Conservation (phyloP, 148 eudicot genomes). For the Salicornia ramosissima region DNA sequence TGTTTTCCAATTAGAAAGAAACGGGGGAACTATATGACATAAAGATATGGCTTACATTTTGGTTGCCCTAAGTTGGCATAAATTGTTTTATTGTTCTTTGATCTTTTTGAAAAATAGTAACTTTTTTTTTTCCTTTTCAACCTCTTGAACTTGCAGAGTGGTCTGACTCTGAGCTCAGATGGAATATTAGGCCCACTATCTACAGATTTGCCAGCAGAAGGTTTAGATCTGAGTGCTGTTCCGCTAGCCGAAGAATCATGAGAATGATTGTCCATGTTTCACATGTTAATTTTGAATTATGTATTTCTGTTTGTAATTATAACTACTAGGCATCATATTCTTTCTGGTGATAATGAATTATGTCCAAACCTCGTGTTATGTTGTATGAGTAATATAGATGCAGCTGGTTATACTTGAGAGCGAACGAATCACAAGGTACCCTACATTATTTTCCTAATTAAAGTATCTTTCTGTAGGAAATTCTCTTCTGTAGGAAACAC, state of each 20-base stretch:
- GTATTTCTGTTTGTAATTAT: conserved; percentile 14
- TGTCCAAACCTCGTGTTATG: background rate
- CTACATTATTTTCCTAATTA: no score
- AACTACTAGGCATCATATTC: conserved; percentile 6
- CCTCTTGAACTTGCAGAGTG: conserved; percentile 53
- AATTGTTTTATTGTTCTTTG: background rate
- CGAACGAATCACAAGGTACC: background rate
- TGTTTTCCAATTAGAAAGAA: background rate
- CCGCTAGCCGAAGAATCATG: conserved; percentile 52
- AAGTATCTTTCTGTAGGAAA: no score
- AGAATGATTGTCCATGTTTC: background rate
- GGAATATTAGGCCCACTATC: conserved; percentile 67
- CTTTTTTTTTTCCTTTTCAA: background rate
- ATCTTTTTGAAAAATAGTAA: background rate
- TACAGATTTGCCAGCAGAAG: conserved; percentile 63
- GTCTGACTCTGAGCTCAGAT: conserved; percentile 72
- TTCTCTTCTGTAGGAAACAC: no score
- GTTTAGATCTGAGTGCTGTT: conserved; percentile 65
- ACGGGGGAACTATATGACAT: background rate
- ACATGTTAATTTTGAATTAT: background rate
- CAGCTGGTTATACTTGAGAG: background rate
- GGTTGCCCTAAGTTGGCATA: background rate
- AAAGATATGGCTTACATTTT: background rate
- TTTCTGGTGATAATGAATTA: conserved; percentile 5
- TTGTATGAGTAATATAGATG: conserved; percentile 1